These are phyloP conservation scores for Helianthus annuus DNA, from an alignment of 129 eudicot genomes.

Conservation along the genomic window HanXRQr2.0-SUNRISE NC_035433.2:87707077-87707576, in stretches of 20 bases:
- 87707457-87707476: constrained; percentile 95
- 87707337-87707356: constrained; percentile 81
- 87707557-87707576: constrained; percentile 98
- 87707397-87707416: background rate
- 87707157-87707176: background rate
- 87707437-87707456: constrained; percentile 68
- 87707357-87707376: constrained; percentile 46
- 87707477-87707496: constrained; percentile 98
- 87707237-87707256: background rate
- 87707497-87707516: constrained; percentile 96
- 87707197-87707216: constrained; percentile 4
- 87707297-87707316: constrained; percentile 96
- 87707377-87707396: constrained; percentile 20
- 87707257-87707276: constrained; percentile 61
- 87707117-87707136: no score
- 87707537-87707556: constrained; percentile 94
- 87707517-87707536: constrained; percentile 98
- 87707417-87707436: background rate
- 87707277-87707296: constrained; percentile 84
- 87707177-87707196: background rate
- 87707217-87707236: background rate
- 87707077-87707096: constrained; percentile 3
- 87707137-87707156: no score
- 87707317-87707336: constrained; percentile 86
- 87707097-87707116: background rate